Percentiles rank a stretch among this genome's conserved stretches.
phyloP scores from a whole-genome alignment of 2,329 filamentous ascomycete genomes.

The Berkeleyomyces rouxiae region DNA sequence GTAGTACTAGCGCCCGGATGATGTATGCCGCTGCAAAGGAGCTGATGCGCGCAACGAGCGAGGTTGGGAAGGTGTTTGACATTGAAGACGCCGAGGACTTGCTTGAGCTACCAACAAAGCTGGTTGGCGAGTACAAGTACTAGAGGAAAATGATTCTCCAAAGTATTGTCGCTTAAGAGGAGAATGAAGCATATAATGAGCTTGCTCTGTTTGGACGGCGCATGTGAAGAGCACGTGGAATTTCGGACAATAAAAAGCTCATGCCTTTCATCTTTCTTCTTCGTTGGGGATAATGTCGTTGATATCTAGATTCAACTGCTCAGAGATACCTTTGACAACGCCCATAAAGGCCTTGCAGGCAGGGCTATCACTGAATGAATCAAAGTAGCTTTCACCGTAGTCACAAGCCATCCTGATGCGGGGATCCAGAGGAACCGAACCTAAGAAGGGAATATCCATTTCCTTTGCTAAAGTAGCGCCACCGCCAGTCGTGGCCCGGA shows the following conservation, averaged over 20 bases:
- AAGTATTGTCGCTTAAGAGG: background rate
- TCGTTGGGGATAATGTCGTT: conserved; percentile 32
- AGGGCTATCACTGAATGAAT: conserved; percentile 82
- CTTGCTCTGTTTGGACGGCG: background rate
- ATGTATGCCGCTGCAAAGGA: conserved; percentile 92
- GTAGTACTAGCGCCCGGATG: conserved; percentile 78
- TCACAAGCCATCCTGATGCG: conserved; percentile 93
- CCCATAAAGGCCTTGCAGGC: conserved; percentile 66
- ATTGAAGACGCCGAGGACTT: conserved; percentile 67
- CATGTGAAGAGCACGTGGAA: background rate
- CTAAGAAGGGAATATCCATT: conserved; percentile 75
- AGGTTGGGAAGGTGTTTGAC: conserved; percentile 78
- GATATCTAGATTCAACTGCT: conserved; percentile 47
- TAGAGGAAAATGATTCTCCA: background rate
- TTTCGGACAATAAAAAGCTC: background rate
- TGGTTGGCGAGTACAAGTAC: conserved; percentile 21
- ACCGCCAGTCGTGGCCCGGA: conserved; percentile 79
- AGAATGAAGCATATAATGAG: background rate
- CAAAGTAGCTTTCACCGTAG: conserved; percentile 93
- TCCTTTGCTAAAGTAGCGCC: conserved; percentile 66
- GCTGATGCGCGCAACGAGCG: conserved; percentile 80
- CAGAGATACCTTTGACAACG: conserved; percentile 59
- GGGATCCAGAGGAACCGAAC: conserved; percentile 79
- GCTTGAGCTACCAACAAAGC: conserved; percentile 58
- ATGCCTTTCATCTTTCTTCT: conserved; percentile 15